A percentile compares a stretch with the other conserved stretches of the same genome.
phyloP scores from a whole-genome alignment of 371 early-diverging fungal genomes.

The Blakeslea trispora region DNA sequence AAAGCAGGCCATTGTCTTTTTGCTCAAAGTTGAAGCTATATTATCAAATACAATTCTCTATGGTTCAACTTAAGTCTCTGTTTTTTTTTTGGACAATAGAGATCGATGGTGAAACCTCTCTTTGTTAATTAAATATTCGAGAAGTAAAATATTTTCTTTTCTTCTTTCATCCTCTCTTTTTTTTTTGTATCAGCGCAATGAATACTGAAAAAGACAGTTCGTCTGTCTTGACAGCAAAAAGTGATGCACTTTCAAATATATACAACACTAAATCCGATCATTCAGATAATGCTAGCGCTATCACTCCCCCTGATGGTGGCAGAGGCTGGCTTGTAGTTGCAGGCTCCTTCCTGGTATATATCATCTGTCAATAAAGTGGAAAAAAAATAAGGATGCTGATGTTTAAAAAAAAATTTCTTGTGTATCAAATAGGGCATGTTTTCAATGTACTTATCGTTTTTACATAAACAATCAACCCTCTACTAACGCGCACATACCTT shows the following conservation, averaged over 20 bases:
- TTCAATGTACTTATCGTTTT: too few species aligned
- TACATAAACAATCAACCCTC: too few species aligned
- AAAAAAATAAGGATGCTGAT: constrained; percentile 8
- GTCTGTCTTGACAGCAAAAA: neutral
- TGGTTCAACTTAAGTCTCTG: too few species aligned
- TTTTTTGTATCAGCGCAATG: neutral
- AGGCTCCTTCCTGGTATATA: constrained; percentile 45
- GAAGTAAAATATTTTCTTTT: too few species aligned
- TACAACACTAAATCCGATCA: neutral
- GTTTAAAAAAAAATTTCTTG: neutral
- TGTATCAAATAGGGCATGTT: constrained; percentile 29
- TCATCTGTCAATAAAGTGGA: neutral
- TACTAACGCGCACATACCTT: too few species aligned
- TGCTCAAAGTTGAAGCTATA: too few species aligned
- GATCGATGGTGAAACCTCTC: too few species aligned
- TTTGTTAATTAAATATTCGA: too few species aligned
- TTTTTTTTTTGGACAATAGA: too few species aligned
- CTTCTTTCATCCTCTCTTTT: neutral
- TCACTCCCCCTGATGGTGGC: constrained; percentile 42
- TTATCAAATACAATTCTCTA: too few species aligned
- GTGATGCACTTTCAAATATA: neutral
- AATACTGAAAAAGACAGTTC: neutral
- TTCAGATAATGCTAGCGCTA: constrained; percentile 4
- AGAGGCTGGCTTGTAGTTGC: constrained; percentile 49
- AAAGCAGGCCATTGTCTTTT: too few species aligned